Base-by-base conservation (phyloP, 176 grass and related monocot species). In the Carex myosuroides region DNA sequence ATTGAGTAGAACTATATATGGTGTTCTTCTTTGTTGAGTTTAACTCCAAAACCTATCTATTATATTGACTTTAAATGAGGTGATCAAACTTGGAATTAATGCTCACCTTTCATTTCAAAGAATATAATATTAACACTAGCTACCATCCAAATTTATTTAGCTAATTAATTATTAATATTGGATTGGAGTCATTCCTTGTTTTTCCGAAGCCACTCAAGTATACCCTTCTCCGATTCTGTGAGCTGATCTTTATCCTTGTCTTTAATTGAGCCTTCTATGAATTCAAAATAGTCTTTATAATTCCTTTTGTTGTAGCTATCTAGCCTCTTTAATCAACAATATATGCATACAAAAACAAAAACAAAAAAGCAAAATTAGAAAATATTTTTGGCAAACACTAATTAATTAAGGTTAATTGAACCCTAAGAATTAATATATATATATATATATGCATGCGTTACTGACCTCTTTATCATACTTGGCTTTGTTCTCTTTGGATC, bases 201-300 rank as follows among this genome's bases (percentile, higher is more conserved):
- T 87, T 98, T 98, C 60, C 92, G 29, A 22, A 98, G 91, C 96
- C 96, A 98, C n/a, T 93, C 85, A 21, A 92, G 89, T 55, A 99
- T 95, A 17, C 83, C 59, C 88, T 92, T 95, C 70, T 95, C 96
- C 32, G 96, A 83, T 56, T 99, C 91, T 17, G 91, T 90, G 10
- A 89, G 88, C 62, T 86, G 82, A 7, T 92, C 93, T 46, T 87
- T 86, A 13, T 60, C 73, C 87, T 99, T 94, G 64, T 90, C 80
- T 82, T 87, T 90, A 41, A 67, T 54, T 3, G 83, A 79, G 12
- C 88, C 86, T 81, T 99, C 96, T 0, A 99, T 92, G 85, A 95
- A 69, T 57, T 83, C 93, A 53, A 99, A 95, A 69, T 92, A 99
- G 72, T 95, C 93, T 87, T 35, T 91, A 89, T 95, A 99, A 37